Conservation (phyloP, 2,329 filamentous ascomycete species). For the Cytospora piceicola region DNA sequence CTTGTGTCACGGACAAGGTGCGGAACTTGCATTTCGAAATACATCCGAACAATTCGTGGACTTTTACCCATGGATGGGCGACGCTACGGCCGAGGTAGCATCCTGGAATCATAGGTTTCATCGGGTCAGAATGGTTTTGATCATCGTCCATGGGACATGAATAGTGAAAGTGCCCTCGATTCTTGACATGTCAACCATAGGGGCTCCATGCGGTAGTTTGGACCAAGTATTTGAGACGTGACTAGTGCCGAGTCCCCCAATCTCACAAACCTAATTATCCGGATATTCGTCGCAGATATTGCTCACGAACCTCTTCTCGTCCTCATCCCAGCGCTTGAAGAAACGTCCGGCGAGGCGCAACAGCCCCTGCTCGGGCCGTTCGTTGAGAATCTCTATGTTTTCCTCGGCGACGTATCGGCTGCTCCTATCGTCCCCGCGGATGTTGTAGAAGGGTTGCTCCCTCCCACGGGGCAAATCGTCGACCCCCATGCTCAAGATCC, state of each 20-base stretch:
- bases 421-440: constrained; percentile 65
- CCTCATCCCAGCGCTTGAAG: constrained; percentile 66
- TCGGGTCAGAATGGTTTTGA: too few species aligned
- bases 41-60: too few species aligned
- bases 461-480: constrained; percentile 59
- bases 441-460: constrained; percentile 69
- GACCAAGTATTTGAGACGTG: too few species aligned
- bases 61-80: too few species aligned
- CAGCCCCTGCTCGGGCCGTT: constrained; percentile 49
- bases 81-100: too few species aligned
- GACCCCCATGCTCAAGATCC: constrained; percentile 66
- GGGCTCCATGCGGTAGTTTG: too few species aligned
- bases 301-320: constrained; percentile 58
- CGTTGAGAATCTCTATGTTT: constrained; percentile 57
- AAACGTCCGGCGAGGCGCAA: constrained; percentile 61
- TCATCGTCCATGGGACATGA: too few species aligned
- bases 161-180: too few species aligned
- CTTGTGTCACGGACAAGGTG: too few species aligned
- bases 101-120: too few species aligned
- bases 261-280: constrained; percentile 53
- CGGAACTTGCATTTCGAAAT: too few species aligned
- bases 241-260: not conserved
- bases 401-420: constrained; percentile 70
- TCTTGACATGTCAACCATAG: too few species aligned
- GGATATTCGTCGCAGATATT: constrained; percentile 70